A percentile compares a stretch with the other conserved stretches of the same genome.
These are phyloP conservation scores for Aspergillus avenaceus DNA, from an alignment of 495 filamentous ascomycete species.

Conservation along the genomic window DNA sequence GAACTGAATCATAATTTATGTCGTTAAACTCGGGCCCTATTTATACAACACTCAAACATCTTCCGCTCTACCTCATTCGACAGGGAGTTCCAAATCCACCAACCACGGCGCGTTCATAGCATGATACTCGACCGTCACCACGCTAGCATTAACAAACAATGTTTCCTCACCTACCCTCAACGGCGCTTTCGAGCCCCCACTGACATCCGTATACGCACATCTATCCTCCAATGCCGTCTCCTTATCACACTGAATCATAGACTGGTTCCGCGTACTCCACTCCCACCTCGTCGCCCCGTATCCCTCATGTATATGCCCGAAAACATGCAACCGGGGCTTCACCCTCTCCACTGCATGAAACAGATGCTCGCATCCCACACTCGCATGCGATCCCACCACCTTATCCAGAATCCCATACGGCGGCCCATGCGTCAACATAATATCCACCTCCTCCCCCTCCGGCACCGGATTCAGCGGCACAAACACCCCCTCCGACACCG, in stretches of 20 bases:
- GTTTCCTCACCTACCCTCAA: constrained; percentile 54
- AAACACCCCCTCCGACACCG: constrained; percentile 2
- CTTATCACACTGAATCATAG: constrained; percentile 23
- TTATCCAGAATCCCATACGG: constrained; percentile 57
- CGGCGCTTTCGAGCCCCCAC: constrained; percentile 18
- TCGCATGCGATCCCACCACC: constrained; percentile 18
- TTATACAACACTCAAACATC: not conserved
- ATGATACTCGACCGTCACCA: constrained; percentile 48
- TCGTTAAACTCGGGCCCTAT: no score
- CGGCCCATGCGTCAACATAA: constrained; percentile 73
- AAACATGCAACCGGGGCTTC: constrained; percentile 51
- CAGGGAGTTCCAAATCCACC: constrained; percentile 58
- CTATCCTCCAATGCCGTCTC: constrained; percentile 38
- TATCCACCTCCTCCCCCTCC: constrained; percentile 48
- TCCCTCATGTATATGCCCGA: constrained; percentile 64
- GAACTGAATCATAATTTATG: not conserved
- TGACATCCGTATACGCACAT: constrained; percentile 43
- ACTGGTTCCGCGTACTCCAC: constrained; percentile 37
- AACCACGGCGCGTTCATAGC: constrained; percentile 57
- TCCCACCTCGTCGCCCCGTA: constrained; percentile 61
- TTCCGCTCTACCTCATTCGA: not conserved
- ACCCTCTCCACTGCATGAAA: constrained; percentile 38
- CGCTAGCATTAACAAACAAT: constrained; percentile 69
- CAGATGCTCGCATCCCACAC: constrained; percentile 48
- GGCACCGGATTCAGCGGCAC: constrained; percentile 46